These are phyloP conservation scores for Mimosa bimucronata DNA, from an alignment of 306 rosid genomes.

Conservation along the genomic window DNA sequence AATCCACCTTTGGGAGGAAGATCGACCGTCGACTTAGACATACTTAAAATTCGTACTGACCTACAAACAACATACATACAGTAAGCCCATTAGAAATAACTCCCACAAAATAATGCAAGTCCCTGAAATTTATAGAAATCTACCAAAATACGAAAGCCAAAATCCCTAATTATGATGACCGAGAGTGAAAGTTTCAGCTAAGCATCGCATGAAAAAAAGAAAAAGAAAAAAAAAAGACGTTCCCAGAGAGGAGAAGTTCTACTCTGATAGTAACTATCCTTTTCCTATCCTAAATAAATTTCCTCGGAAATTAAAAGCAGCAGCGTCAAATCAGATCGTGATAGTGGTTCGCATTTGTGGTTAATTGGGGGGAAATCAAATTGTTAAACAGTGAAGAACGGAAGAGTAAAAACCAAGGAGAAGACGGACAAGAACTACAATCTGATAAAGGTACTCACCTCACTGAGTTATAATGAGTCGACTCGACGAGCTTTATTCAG, in stretches of 20 bases:
- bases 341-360: neutral
- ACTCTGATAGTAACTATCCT: neutral
- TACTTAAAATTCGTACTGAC: slow-evolving; percentile 37
- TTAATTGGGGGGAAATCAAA: neutral
- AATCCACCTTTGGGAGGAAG: slow-evolving; percentile 92
- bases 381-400: neutral
- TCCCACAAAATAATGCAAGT: neutral
- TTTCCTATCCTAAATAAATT: neutral
- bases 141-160: neutral
- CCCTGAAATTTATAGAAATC: neutral
- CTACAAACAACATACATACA: slow-evolving; percentile 29
- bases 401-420: neutral
- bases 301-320: neutral
- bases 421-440: neutral
- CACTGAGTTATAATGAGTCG: neutral
- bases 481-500: neutral
- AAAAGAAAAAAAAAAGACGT: neutral
- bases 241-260: neutral
- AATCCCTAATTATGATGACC: neutral
- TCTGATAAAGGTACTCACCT: neutral
- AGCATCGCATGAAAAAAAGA: neutral
- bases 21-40: slow-evolving; percentile 57
- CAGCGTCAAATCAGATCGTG: neutral
- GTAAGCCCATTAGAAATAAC: neutral
- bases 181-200: neutral